Evolutionary conservation across 1,284 basidiomycete species (phyloP), one percentile per base, ranked within the genome.

Genomic region (Leccinum solheimii): DNA sequence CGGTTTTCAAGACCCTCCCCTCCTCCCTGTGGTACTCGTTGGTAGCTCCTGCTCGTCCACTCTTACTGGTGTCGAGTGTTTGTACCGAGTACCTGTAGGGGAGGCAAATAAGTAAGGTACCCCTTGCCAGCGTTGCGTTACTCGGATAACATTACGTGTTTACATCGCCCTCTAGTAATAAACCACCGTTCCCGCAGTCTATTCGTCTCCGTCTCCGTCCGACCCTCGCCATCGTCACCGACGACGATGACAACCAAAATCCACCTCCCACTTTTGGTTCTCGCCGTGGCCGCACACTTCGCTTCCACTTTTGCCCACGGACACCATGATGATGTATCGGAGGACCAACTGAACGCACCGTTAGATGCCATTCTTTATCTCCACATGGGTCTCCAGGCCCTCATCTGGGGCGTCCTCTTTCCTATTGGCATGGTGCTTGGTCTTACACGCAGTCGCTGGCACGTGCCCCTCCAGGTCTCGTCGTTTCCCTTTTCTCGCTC

Each of bases 401-500:
- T 83, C 9, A 85, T 93, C 6, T 95, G 93, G 93, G 91, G 88
- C 2, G 73, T 95, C 11, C 72, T 94, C 21, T 95, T 95, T 71
- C 93, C 94, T 0, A 80, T 88, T 8, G 94, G 94, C 26, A 95
- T 95, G 93, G 90, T 95, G 0, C 78, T 95, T 2, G 93, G 93
- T 9, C 79, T 95, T 30, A 82, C 88, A 8, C 83, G 88, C 71
- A 93, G 85, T 74, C 82, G 85, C 71, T 95, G 90, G 87, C 93
- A 95, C 75, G 92, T 95, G 50, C 93, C 93, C 4, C 74, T 95
- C 2, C 93, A 95, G 78, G 88, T 90, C 62, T 52, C 78, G 71
- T 56, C 14, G 2, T 40, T 45, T 13, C 3, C 10, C 5, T 48
- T 21, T 5, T 50, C 30, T 52, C 10, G 7, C 7, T 40, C 40